Percentiles rank a stretch among this genome's conserved stretches.
Evolutionary conservation across 352 stramenopile species (phyloP).

Genomic region (Aphanomyces euteiches): DNA sequence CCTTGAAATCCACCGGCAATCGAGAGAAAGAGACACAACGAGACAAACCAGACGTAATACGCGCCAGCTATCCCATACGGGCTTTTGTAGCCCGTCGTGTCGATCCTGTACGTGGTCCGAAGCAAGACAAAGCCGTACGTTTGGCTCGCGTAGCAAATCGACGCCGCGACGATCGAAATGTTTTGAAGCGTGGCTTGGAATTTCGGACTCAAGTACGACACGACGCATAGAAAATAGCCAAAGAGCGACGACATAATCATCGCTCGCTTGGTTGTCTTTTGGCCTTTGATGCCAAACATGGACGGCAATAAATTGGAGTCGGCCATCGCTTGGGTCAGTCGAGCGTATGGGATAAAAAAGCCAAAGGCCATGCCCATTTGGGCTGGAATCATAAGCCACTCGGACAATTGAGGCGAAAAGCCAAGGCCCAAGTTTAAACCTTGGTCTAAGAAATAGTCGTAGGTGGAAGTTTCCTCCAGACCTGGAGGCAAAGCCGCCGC

Average conservation of each 20-base stretch:
- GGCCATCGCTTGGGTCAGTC: neutral
- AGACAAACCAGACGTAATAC: neutral
- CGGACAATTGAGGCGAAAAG: neutral
- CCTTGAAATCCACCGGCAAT: constrained; percentile 17
- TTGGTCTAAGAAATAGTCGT: constrained; percentile 10
- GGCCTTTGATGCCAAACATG: neutral
- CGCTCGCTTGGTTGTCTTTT: neutral
- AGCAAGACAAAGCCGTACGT: constrained; percentile 4
- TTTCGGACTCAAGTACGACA: neutral
- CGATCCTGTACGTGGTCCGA: constrained; percentile 7
- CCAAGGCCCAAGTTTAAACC: neutral
- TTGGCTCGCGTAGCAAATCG: neutral
- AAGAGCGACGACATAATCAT: constrained; percentile 1
- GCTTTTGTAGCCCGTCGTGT: neutral
- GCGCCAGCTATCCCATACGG: constrained; percentile 10
- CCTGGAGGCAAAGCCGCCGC: constrained; percentile 3
- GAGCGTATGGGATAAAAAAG: constrained; percentile 1
- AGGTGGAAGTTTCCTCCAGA: neutral
- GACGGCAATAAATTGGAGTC: constrained; percentile 16
- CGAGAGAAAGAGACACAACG: neutral
- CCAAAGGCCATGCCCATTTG: constrained; percentile 22
- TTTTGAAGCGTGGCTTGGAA: constrained; percentile 4
- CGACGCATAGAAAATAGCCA: constrained; percentile 5
- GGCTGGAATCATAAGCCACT: constrained; percentile 9
- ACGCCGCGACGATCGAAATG: neutral